Conservation (phyloP, 176 grass and related monocot genomes). For the Olyra latifolia region DNA sequence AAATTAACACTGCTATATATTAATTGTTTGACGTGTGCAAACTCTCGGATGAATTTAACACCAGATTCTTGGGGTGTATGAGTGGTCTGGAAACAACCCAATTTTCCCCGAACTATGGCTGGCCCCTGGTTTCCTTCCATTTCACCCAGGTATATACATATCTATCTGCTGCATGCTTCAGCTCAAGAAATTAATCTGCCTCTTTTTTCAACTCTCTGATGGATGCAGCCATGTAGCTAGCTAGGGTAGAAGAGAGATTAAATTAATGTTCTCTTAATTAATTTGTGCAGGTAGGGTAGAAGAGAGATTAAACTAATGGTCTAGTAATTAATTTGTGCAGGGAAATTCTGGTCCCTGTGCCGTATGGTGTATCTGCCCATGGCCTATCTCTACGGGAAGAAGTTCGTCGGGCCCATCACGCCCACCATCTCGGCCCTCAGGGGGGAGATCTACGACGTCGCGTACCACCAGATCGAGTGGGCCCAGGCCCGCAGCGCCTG, state of each 20-base stretch:
- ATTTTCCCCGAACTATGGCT: conserved; percentile 53
- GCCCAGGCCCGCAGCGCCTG: conserved; percentile 42
- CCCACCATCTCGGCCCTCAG: conserved; percentile 41
- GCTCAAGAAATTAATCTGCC: no score
- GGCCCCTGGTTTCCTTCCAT: conserved; percentile 28
- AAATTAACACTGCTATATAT: no score
- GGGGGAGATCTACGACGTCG: conserved; percentile 35
- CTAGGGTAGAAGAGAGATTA: no score
- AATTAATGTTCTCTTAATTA: background rate
- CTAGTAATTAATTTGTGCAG: background rate
- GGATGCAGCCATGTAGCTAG: no score
- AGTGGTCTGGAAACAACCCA: conserved; percentile 60
- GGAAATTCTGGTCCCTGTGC: conserved; percentile 59
- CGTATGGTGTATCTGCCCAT: conserved; percentile 81
- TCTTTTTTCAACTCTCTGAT: no score
- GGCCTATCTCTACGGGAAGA: conserved; percentile 74
- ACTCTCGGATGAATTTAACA: background rate
- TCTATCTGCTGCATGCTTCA: no score
- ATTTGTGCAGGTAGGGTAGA: conserved; percentile 35
- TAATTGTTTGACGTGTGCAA: background rate
- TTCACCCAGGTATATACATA: conserved; percentile 40
- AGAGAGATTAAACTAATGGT: background rate
- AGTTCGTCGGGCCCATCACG: conserved; percentile 51
- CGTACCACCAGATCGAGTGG: conserved; percentile 56
- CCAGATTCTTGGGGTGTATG: conserved; percentile 55